A percentile compares a stretch with the other conserved stretches of the same genome.
Conservation (phyloP, 495 filamentous ascomycete species). For the Podospora australis region DNA sequence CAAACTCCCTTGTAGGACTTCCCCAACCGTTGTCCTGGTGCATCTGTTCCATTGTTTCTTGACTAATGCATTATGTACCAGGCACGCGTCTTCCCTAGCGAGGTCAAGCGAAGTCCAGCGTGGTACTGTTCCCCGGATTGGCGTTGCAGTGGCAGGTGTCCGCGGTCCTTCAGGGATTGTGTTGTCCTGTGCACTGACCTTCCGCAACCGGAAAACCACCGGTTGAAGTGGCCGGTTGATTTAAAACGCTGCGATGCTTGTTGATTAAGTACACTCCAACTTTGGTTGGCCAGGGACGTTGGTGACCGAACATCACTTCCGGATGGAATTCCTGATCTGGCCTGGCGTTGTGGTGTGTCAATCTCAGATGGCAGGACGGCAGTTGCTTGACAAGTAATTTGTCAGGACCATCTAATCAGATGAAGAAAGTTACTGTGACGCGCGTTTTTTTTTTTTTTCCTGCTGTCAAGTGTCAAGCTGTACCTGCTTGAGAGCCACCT, state of each 20-base stretch:
- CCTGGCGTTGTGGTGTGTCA: too few relatives aligned
- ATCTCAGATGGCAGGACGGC: too few relatives aligned
- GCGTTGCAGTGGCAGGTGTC: background rate
- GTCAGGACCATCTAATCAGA: too few relatives aligned
- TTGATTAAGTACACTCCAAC: conserved; percentile 8
- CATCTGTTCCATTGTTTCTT: background rate
- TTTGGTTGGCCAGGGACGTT: too few relatives aligned
- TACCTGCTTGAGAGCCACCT: too few relatives aligned
- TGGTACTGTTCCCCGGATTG: background rate
- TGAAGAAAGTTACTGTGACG: too few relatives aligned
- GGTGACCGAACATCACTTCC: too few relatives aligned
- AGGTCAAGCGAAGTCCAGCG: background rate
- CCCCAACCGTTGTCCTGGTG: background rate
- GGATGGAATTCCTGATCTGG: too few relatives aligned
- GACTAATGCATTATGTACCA: conserved; percentile 8
- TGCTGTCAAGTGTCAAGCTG: too few relatives aligned
- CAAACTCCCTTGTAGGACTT: background rate
- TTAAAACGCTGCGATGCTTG: background rate
- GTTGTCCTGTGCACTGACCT: background rate
- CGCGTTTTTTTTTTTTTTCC: too few relatives aligned
- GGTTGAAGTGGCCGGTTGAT: conserved; percentile 4
- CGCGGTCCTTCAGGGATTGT: background rate
- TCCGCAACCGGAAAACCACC: background rate
- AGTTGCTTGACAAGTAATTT: too few relatives aligned
- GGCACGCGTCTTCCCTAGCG: background rate